Evolutionary conservation across 352 stramenopile genomes (phyloP), one percentile per base, ranked within the genome.

Genomic region (Saprolegnia parasitica): DNA sequence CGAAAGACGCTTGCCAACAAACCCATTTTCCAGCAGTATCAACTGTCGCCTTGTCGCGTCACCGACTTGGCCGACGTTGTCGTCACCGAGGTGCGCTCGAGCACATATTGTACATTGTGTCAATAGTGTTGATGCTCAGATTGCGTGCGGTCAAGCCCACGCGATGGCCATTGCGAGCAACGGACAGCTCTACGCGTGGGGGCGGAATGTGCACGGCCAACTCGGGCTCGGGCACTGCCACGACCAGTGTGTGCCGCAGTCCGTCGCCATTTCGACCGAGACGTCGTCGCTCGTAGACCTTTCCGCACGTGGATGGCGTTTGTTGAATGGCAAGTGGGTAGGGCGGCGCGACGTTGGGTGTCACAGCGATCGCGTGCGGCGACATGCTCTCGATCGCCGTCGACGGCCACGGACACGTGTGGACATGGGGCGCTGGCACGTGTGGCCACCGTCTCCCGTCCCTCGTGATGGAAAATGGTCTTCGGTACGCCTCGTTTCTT

Each of bases 351-450:
- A 21, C 68, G 13, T 15, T 13, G 16, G 10, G 63, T 4, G 61
- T 73, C 0, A 46, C 21, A 26, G 80, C 88, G 23, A 76, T 91
- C 39, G 78, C 79, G 23, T 81, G 80, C 0, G 90, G 90, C 4
- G 76, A 85, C 35, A 88, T 91, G 58, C 96, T 88, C 77, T 86
- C 77, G 32, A 77, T 97, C 73, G 86, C 83, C 16, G 74, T 96
- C 9, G 81, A 88, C 18, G 65, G 54, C 3, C 63, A 80, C 13
- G 91, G 89, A 0, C 66, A 78, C 21, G 78, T 96, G 40, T 96
- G 88, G 76, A 81, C 81, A 0, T 97, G 91, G 90, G 90, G 90
- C 1, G 81, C 76, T 61, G 39, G 62, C 24, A 55, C 47, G 5
- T 55, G n/a, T 5, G 47, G 47, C 24, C n/a, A 55, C 24, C 47